Base-by-base conservation (phyloP, 768 basidiomycete genomes). In the Pulveroboletus sp. region DNA sequence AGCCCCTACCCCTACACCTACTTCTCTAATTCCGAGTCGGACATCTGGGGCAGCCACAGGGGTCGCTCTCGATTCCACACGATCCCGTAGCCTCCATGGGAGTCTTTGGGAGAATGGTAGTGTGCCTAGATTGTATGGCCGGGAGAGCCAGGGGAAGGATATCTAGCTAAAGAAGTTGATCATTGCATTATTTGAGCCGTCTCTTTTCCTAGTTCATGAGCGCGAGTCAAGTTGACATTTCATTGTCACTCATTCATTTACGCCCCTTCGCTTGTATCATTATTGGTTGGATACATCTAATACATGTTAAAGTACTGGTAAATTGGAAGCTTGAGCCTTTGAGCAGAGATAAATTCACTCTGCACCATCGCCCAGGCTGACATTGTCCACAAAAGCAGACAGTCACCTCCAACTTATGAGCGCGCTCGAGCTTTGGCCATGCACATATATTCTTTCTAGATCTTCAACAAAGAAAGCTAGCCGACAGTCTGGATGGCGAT, bases 11-110 rank as follows among this genome's bases (percentile, higher is more conserved):
- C 63, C 66, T 12, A 48, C 54, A 14, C 51, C 61, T 33, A 56
- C 57, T 2, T 60, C 58, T 31, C 54, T 73, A 5, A 60, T 73
- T 38, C 72, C 70, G 7, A 60, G 52, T 46, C 47, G 73, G 39
- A 65, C 66, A 5, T 66, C 71, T 17, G 71, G 72, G 73, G 57
- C 68, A 32, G 52, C 64, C 10, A 55, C 62, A 26, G 58, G 67
- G 14, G 47, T 41, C 30, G n/a, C 47, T n/a, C 43, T 59, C 1
- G 66, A 70, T 5, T 47, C 56, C 10, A 43, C 55, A 33, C 42
- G 47, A 17, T 21, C 44, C 39, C 58, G 39, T 50, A 55, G 17
- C 47, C 30, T 50, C n/a, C 48, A 35, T 5, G 30, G 46, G 3
- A 40, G 15, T 30, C 9, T 53, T 31, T 54, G 57, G 28, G 66